Evolutionary conservation across 2,329 filamentous ascomycete genomes (phyloP).

Genomic region (Bipolaris gigantea): DNA sequence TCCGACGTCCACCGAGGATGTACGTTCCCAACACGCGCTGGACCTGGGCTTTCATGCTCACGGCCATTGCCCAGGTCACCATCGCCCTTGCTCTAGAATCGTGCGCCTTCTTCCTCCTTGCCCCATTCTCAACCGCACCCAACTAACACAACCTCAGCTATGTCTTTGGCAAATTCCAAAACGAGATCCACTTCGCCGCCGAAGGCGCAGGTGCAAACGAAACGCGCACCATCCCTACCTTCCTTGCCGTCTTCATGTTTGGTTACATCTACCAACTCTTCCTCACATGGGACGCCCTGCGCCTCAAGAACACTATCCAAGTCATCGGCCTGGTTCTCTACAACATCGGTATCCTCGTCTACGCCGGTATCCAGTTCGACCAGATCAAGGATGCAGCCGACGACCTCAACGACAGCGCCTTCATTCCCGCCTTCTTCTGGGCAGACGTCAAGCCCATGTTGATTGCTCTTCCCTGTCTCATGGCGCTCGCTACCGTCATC

Average conservation of each 20-base stretch:
- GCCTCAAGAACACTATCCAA: slow-evolving; percentile 97
- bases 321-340: slow-evolving; percentile 92
- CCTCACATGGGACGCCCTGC: slow-evolving; percentile 88
- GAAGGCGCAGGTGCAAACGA: slow-evolving; percentile 46
- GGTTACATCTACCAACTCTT: slow-evolving; percentile 91
- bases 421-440: slow-evolving; percentile 65
- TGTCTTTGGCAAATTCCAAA: slow-evolving; percentile 85
- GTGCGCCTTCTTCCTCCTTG: slow-evolving; percentile 57
- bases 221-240: slow-evolving; percentile 79
- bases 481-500: slow-evolving; percentile 71
- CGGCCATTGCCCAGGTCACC: slow-evolving; percentile 74
- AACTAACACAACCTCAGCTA: slow-evolving; percentile 60
- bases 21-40: slow-evolving; percentile 82
- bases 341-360: slow-evolving; percentile 88
- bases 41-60: slow-evolving; percentile 82
- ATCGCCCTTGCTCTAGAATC: slow-evolving; percentile 83
- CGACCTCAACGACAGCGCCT: slow-evolving; percentile 51
- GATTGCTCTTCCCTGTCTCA: slow-evolving; percentile 81
- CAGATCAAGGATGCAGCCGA: slow-evolving; percentile 78
- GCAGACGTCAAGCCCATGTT: slow-evolving; percentile 70
- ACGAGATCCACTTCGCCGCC: slow-evolving; percentile 51
- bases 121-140: not conserved
- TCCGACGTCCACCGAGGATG: slow-evolving; percentile 51
- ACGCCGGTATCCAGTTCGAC: slow-evolving; percentile 88
- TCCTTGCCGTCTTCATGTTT: slow-evolving; percentile 95